A percentile compares a stretch with the other conserved stretches of the same genome.
Evolutionary conservation across 768 basidiomycete genomes (phyloP).

Genomic region (Phanerodontia chrysosporium): DNA sequence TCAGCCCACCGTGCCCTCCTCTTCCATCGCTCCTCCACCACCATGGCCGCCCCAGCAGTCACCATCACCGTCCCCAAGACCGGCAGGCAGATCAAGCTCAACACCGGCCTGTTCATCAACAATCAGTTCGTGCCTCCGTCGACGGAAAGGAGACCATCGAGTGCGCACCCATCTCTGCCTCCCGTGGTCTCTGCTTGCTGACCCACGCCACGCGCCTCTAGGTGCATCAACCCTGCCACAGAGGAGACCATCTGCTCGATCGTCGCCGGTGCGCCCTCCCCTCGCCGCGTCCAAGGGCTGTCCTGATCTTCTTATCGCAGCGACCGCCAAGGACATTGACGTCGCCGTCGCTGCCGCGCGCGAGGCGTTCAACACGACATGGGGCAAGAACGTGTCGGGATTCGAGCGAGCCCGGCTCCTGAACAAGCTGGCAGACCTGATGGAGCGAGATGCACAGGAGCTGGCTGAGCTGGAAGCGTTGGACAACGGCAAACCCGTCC

Average conservation of each 20-base stretch:
- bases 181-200: too few species aligned
- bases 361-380: constrained; percentile 76
- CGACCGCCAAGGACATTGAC: constrained; percentile 75
- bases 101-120: constrained; percentile 88
- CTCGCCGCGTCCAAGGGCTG: neutral
- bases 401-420: constrained; percentile 77
- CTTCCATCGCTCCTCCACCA: neutral
- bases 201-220: constrained; percentile 24
- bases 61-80: constrained; percentile 24
- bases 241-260: constrained; percentile 71
- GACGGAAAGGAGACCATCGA: constrained; percentile 62
- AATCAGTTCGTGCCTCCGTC: constrained; percentile 78
- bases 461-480: constrained; percentile 82
- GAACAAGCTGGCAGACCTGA: constrained; percentile 84
- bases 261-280: constrained; percentile 38
- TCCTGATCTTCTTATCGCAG: constrained; percentile 32
- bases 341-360: constrained; percentile 80
- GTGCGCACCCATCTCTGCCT: constrained; percentile 38
- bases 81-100: constrained; percentile 47
- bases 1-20: neutral
- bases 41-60: constrained; percentile 20
- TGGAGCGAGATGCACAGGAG: constrained; percentile 78
- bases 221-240: constrained; percentile 78
- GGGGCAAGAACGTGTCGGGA: constrained; percentile 88
- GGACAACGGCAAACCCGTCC: constrained; percentile 91